Evolutionary conservation across 495 filamentous ascomycete genomes (phyloP), one percentile per base, ranked within the genome.

Genomic region (Hyaloscypha bicolor): DNA sequence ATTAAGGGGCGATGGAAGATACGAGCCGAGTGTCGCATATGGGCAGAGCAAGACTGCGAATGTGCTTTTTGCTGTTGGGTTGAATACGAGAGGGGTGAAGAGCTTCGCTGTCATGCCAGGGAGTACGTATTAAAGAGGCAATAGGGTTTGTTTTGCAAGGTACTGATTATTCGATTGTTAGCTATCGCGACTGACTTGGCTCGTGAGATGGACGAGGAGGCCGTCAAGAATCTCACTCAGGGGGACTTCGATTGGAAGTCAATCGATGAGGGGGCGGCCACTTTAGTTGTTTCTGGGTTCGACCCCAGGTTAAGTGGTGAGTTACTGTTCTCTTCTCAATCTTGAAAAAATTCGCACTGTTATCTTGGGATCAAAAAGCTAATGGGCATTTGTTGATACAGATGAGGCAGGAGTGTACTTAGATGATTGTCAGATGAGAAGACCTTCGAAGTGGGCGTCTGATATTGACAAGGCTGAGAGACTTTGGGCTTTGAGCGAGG

Each of bases 31-130:
- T 60, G 70, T 71, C 6, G 76, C 79, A 11, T 89, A 90, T 74
- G 85, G 81, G 21, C 82, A 85, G 59, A 80, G 80, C 9, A 90
- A 90, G 76, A 82, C 78, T 25, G 86, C 86, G 9, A 87, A 85
- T 74, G 80, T 88, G 56, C 77, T 88, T 16, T 86, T 81, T 65
- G 73, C 85, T 9, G 32, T 68, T 32, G 62, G 22, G 19, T 63
- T 71, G 51, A 68, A 66, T 61, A 31, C 31, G 19, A 61, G 56
- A n/a, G 35, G 48, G 22, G 33, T 9, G 35, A 55, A 48, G 51
- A 69, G 65, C 48, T 71, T 56, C 59, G 62, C 65, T 31, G 62
- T 71, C 6, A 64, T 62, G 57, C 69, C 69, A 29, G 69, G 69
- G 5, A 65, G 69, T 71, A 39, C 58, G 62, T 66, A 14, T 56